Evolutionary conservation across 768 basidiomycete genomes (phyloP), one percentile per base, ranked within the genome.

Genomic region (Amanita rimosa): DNA sequence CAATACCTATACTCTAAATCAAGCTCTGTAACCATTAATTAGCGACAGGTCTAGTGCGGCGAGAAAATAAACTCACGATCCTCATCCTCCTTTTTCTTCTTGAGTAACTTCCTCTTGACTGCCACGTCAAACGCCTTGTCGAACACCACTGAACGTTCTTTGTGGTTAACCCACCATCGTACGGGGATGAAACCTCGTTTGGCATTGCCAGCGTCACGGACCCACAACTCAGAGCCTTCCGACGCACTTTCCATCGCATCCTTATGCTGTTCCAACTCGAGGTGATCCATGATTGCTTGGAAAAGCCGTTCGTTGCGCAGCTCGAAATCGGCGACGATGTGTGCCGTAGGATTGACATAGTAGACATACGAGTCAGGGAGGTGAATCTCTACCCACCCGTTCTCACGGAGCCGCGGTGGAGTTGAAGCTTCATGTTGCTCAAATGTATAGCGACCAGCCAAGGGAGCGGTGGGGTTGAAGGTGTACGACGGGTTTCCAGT

Each of bases 1-100:
- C 89, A 91, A 58, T 88, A 91, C 48, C 83, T 71, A 55, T 83
- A 86, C 58, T 87, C 84, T 57, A 79, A 71, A 48, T 89, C 85
- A 17, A 86, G 66, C 40, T 76, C 88, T 89, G 53, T 13, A 44
- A 54, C n/a, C 17, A 17, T 46, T 19, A n/a, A 13, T 36, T 38
- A 34, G 49, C 36, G 8, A 34, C 44, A 6, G 6, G 4, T 33
- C 22, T 6, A 31, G 5, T 50, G 4, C 36, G 21, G 43, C 34
- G 10, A 10, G 4, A 8, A 24, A 46, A 50, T 33, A 45, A 52
- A 72, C 73, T 61, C 54, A 74, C 73, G 66, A 57, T 74, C 74
- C 56, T 76, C 74, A 3, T 62, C 60, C 22, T 53, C 56, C 4
- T 47, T 53, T 43, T 51, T 56, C 53, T 56, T 60, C 34, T 44